Percentiles rank a stretch among this genome's conserved stretches.
Evolutionary conservation across 1,284 basidiomycete species (phyloP).

Genomic region (Lentinula novae-zelandiae): DNA sequence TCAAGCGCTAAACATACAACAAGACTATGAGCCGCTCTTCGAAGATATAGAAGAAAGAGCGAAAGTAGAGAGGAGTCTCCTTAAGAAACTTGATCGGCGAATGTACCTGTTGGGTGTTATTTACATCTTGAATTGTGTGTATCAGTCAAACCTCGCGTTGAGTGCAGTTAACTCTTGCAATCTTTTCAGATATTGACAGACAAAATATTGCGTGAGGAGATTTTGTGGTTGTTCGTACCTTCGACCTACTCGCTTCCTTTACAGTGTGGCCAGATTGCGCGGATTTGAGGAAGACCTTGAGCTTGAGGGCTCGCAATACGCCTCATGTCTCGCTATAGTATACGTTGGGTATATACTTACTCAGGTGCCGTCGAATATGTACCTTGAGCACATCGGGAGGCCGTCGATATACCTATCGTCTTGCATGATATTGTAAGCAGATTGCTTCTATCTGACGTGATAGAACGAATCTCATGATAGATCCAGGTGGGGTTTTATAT

Average conservation of each 20-base stretch:
- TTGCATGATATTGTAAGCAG: conserved; percentile 48
- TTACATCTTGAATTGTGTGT: conserved; percentile 66
- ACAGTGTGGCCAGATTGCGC: conserved; percentile 61
- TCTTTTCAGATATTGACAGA: conserved; percentile 51
- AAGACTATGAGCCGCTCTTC: conserved; percentile 33
- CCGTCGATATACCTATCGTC: conserved; percentile 72
- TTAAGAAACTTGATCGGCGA: conserved; percentile 59
- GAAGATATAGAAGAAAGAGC: conserved; percentile 33
- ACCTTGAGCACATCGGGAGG: conserved; percentile 65
- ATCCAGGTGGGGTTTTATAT: conserved; percentile 59
- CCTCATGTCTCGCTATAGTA: conserved; percentile 68
- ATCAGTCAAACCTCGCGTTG: neutral
- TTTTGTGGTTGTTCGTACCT: neutral
- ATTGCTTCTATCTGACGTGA: neutral
- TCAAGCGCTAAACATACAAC: neutral
- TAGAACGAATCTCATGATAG: conserved; percentile 29
- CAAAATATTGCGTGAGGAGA: conserved; percentile 55
- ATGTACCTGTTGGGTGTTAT: conserved; percentile 68
- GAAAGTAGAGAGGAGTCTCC: conserved; percentile 23
- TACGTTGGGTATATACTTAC: conserved; percentile 79
- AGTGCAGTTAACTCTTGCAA: neutral
- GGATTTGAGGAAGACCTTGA: conserved; percentile 71
- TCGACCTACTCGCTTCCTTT: neutral
- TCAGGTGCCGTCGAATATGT: conserved; percentile 81
- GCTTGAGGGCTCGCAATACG: conserved; percentile 63